These are phyloP conservation scores for Eucalyptus guilfoylei DNA, from an alignment of 345 rosid genomes.

Conservation along the genomic window DNA sequence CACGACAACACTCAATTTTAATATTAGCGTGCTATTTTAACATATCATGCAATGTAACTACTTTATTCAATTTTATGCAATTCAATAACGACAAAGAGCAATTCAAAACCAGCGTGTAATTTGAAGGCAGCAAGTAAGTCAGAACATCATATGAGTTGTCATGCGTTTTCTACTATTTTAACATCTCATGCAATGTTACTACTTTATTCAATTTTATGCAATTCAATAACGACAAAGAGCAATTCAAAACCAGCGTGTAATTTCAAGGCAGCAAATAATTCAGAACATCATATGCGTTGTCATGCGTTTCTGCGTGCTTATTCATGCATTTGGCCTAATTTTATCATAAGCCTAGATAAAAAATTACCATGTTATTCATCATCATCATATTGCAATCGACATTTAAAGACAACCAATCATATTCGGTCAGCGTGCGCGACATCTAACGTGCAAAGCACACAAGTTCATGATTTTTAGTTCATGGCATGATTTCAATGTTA, in stretches of 20 bases:
- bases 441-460: background rate
- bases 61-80: background rate
- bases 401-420: background rate
- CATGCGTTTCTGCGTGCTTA: background rate
- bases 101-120: background rate
- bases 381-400: background rate
- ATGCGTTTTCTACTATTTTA: no score
- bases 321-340: background rate
- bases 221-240: background rate
- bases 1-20: background rate
- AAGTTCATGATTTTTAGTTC: background rate
- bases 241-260: background rate
- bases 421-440: background rate
- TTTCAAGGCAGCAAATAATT: background rate
- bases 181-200: background rate
- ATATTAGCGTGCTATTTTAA: background rate
- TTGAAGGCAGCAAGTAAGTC: background rate
- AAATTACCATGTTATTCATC: background rate
- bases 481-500: background rate
- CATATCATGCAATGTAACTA: background rate
- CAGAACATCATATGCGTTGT: background rate
- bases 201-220: background rate
- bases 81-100: background rate
- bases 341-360: background rate
- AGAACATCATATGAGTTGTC: background rate